Conservation (phyloP, 225 moss, liverwort and hornwort species). For the Pseudisothecium myosuroides region DNA sequence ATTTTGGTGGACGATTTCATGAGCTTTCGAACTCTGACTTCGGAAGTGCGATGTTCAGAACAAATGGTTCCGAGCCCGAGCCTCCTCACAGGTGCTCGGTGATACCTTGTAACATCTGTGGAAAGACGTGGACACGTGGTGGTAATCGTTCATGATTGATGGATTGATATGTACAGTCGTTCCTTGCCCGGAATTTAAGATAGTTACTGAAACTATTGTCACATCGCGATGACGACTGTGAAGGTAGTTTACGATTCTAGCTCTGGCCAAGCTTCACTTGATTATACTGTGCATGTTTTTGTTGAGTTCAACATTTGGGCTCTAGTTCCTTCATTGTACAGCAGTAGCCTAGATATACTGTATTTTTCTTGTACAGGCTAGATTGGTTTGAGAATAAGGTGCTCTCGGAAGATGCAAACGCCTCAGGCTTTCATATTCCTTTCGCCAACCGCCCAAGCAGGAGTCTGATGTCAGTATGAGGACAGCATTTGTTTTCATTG, state of each 20-base stretch:
- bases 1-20: neutral
- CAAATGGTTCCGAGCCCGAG: neutral
- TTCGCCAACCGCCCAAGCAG: neutral
- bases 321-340: neutral
- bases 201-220: neutral
- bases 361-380: too few relatives aligned
- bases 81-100: neutral
- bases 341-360: neutral
- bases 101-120: neutral
- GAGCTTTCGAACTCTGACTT: neutral
- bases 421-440: neutral
- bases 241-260: neutral
- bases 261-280: neutral
- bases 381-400: neutral
- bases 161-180: neutral
- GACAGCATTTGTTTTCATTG: neutral
- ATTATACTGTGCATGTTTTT: neutral
- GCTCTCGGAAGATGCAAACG: neutral
- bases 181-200: neutral
- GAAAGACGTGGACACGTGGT: neutral
- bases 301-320: neutral
- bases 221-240: neutral
- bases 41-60: neutral
- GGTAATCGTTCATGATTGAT: neutral
- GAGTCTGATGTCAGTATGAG: neutral